phyloP scores from a whole-genome alignment of 1,139 yeast genomes.

The Yamadazyma songkhlaensis region DNA sequence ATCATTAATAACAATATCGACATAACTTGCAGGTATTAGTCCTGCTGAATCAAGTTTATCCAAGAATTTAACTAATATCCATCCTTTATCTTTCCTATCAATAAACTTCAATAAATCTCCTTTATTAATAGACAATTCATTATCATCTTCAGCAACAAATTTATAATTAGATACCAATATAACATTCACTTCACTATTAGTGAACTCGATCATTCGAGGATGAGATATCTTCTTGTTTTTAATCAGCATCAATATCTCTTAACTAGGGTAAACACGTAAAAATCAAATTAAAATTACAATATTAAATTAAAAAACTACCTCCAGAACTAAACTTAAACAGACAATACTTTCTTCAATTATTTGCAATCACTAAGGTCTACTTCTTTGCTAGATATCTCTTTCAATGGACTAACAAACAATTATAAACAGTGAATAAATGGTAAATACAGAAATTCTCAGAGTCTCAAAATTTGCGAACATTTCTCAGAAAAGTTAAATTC shows the following conservation, averaged over 20 bases:
- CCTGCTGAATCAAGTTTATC: slow-evolving; percentile 38
- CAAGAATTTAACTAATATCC: slow-evolving; percentile 43
- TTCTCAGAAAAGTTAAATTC: too few species aligned
- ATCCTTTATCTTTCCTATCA: slow-evolving; percentile 39
- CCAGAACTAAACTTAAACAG: too few species aligned
- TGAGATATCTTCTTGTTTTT: slow-evolving; percentile 10
- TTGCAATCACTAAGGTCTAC: too few species aligned
- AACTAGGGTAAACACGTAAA: too few species aligned
- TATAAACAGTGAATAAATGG: too few species aligned
- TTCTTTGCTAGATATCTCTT: too few species aligned
- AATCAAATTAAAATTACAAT: too few species aligned
- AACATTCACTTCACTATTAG: slow-evolving; percentile 20
- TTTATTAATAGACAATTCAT: slow-evolving; percentile 33
- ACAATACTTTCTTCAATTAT: too few species aligned
- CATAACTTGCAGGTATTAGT: slow-evolving; percentile 41
- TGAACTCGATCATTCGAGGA: slow-evolving; percentile 9
- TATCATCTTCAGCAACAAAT: slow-evolving; percentile 31
- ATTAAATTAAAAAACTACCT: too few species aligned
- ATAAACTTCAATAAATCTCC: slow-evolving; percentile 42
- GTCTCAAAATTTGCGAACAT: too few species aligned
- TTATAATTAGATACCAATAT: slow-evolving; percentile 38
- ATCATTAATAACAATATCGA: slow-evolving; percentile 47
- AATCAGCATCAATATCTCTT: background rate
- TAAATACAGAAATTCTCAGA: too few species aligned
- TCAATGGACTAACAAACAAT: too few species aligned